Evolutionary conservation across 2,329 filamentous ascomycete genomes (phyloP), one percentile per base, ranked within the genome.

Genomic region (Colletotrichum navitas): DNA sequence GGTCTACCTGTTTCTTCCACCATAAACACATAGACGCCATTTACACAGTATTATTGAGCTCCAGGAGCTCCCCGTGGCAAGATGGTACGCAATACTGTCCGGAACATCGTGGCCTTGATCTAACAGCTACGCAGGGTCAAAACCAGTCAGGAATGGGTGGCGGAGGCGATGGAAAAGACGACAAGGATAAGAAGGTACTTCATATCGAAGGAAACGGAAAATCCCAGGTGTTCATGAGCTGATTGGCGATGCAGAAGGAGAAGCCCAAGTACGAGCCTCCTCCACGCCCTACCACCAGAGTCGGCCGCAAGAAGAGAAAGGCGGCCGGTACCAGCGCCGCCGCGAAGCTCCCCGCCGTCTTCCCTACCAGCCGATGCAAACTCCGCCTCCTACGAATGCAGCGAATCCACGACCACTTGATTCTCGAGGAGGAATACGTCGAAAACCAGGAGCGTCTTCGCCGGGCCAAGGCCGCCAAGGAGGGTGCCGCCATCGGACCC

Each of bases 191-290:
- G 89, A 98, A 98, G 90, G 95, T 93, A 84, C 66, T 81, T 26
- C 36, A 11, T 24, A 7, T 63, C 75, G 75, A 16, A 52, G 26
- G 14, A 21, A 2, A 24, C 8, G 34, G 45, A 16, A 47, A 54
- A 55, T 18, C 1, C 45, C 21, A 47, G 41, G 18, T 14, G 11
- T 21, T 29, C 34, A 29, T n/a, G 3, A 11, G 77, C 72, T 70
- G 55, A 73, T 47, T 64, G 3, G 71, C 56, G 34, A 47, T 72
- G 77, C 79, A 97, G 95, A 98, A 99, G 89, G 95, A 99, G 74
- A 99, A 99, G 92, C 96, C 96, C 81, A 98, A 97, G 93, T 99
- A 99, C 88, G 96, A 99, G 84, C 96, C 96, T 75, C 96, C 96
- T 77, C 96, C 96, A 83, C 92, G 95, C 79, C 96, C 96, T 74